Percentiles rank a stretch among this genome's conserved stretches.
Evolutionary conservation across 352 stramenopile species (phyloP).

Genomic region (Bremia lactucae): DNA sequence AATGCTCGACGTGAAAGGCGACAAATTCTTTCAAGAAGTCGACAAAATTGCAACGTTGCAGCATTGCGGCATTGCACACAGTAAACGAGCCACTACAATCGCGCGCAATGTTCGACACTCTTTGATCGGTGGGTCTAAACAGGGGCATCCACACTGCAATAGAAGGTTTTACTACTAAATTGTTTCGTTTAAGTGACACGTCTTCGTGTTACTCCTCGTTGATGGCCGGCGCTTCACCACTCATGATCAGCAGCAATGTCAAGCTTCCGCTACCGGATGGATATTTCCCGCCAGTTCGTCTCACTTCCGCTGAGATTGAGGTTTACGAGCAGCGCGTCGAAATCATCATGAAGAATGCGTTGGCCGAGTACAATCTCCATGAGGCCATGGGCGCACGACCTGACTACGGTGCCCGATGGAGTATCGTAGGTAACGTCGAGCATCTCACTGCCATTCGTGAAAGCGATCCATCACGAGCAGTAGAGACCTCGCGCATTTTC

Average conservation of each 20-base stretch:
- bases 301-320: slow-evolving; percentile 18
- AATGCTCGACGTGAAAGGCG: slow-evolving; percentile 4
- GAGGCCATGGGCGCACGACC: slow-evolving; percentile 23
- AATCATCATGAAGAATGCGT: slow-evolving; percentile 26
- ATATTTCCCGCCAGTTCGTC: slow-evolving; percentile 28
- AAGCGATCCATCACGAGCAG: slow-evolving; percentile 13
- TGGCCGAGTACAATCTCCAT: slow-evolving; percentile 31
- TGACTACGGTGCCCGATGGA: slow-evolving; percentile 27
- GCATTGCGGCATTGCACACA: slow-evolving; percentile 28
- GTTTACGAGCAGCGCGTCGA: slow-evolving; percentile 30
- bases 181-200: not conserved
- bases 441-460: slow-evolving; percentile 31
- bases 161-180: slow-evolving; percentile 11
- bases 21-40: no score
- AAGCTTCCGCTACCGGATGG: slow-evolving; percentile 32
- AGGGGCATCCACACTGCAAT: slow-evolving; percentile 21
- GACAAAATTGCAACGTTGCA: slow-evolving; percentile 21
- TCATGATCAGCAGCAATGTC: slow-evolving; percentile 15
- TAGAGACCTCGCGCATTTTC: slow-evolving; percentile 41
- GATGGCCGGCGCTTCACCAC: slow-evolving; percentile 1
- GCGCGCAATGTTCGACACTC: slow-evolving; percentile 6
- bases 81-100: slow-evolving; percentile 18
- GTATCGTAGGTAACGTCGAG: slow-evolving; percentile 20
- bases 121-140: slow-evolving; percentile 9
- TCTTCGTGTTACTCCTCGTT: slow-evolving; percentile 1